Evolutionary conservation across 305 asterid species (phyloP), one percentile per base, ranked within the genome.

Genomic region (Fraxinus greggii): DNA sequence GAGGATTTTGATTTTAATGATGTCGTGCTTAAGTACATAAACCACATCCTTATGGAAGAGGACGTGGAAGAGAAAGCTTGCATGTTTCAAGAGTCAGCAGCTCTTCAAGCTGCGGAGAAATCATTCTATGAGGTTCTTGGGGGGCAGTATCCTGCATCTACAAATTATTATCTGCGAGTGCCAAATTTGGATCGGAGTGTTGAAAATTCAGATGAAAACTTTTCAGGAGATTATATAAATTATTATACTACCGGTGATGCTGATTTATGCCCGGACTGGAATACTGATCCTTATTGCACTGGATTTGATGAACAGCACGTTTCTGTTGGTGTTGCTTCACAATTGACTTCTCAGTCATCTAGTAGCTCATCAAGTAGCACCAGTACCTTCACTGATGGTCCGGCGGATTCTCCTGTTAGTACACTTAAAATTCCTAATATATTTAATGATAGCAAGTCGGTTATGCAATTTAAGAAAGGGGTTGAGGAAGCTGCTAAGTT

Each of bases 1-100:
- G 98, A 90, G 83, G 98, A 94, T 83, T 92, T 72, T 36, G 98
- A 94, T 83, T 92, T 94, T 81, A 91, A 90, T 79, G 97, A 94
- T 86, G 92, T 69, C 69, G 93, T 92, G 35, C 92, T 94, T 23
- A 89, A 86, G 85, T 94, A 93, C 40, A 93, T 94, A 48, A 90
- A 79, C 78, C 92, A 92, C 29, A 92, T 94, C 80, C 96, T 94
- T 78, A 87, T 93, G 92, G 98, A 94, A 83, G 98, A 93, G 82
- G 93, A 92, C 24, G 92, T 90, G 87, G 97, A 91, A 84, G 97
- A 90, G 26, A 93, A 91, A 81, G 80, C 87, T 3, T 84, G 93
- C 76, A 89, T 84, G 92, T 89, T 94, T 84, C 97, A 88, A 70
- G 94, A 91, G 72, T 90, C 95, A 35, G 89, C 92, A 3, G 97